Evolutionary conservation across 257 asterid species (phyloP), one percentile per base, ranked within the genome.

Genomic region (Lantana camara): DNA sequence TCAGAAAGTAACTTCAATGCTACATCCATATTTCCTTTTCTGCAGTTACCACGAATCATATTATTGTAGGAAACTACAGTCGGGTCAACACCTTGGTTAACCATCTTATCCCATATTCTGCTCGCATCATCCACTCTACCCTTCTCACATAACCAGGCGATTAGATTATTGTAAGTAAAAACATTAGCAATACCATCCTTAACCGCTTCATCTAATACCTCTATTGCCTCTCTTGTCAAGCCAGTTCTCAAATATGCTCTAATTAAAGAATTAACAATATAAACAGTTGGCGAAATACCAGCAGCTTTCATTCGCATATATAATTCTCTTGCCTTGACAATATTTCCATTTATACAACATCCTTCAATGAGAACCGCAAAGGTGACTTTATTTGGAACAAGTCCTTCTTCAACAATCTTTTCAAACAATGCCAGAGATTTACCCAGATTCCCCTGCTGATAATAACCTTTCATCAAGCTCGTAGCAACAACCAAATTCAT

Each of bases 291-390:
- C 51, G 47, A 66, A 57, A 90, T 79, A 62, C 95, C 96, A 0
- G 64, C 76, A 68, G 73, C 59, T 77, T 80, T 85, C 97, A 93
- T 87, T 66, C 48, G 66, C 15, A 12, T 14, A 63, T 79, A 81
- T 49, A 93, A 70, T 68, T 83, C 89, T 30, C 29, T 56, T 16
- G 94, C 97, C 74, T 82, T 85, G 67, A 69, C 85, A 82, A 83
- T 75, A 50, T 75, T 72, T 69, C 76, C 75, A 48, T 76, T 51
- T 24, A 66, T 67, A 77, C 88, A 83, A 47, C 97, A 88, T 15
- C 98, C 97, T 80, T 89, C 88, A 22, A 92, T 76, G 38, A 89
- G 70, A 62, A 89, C 95, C 3, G 96, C 90, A 75, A 79, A 92
- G 27, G 98, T 89, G 51, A 79, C 93, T 79, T 83, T 81, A 73